Conservation (phyloP, 371 early-diverging fungal genomes). For the Syncephalastrum monosporum region DNA sequence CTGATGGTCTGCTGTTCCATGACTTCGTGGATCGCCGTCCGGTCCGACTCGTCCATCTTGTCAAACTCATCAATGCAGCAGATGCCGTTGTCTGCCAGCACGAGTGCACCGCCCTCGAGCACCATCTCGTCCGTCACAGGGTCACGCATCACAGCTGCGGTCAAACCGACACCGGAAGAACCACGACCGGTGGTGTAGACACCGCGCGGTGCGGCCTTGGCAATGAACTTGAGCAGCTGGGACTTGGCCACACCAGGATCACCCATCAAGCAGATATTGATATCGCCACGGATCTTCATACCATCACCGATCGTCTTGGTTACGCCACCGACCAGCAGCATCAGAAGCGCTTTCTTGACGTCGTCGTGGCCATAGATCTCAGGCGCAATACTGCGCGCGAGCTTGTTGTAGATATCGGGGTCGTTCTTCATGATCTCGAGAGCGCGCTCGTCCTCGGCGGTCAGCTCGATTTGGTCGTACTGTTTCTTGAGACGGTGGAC, state of each 20-base stretch:
- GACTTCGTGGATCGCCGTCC: constrained; percentile 92
- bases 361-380: constrained; percentile 97
- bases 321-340: constrained; percentile 90
- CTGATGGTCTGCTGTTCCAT: constrained; percentile 97
- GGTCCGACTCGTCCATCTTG: constrained; percentile 89
- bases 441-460: constrained; percentile 58
- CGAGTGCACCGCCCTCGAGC: constrained; percentile 91
- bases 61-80: constrained; percentile 97
- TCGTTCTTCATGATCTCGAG: constrained; percentile 66
- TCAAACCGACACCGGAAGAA: constrained; percentile 94
- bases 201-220: constrained; percentile 85
- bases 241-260: constrained; percentile 98
- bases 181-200: constrained; percentile 95
- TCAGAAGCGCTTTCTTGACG: constrained; percentile 90
- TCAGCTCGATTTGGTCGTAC: constrained; percentile 78
- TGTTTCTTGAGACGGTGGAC: constrained; percentile 86
- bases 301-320: constrained; percentile 86
- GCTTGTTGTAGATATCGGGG: constrained; percentile 78
- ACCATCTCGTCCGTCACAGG: constrained; percentile 87
- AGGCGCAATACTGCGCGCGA: constrained; percentile 96
- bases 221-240: constrained; percentile 86
- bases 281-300: constrained; percentile 92
- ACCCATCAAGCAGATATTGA: constrained; percentile 98
- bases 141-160: constrained; percentile 87
- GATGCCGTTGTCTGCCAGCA: constrained; percentile 89